phyloP scores from a whole-genome alignment of 192 early-diverging fungal genomes.

The Coemansia sp. region DNA sequence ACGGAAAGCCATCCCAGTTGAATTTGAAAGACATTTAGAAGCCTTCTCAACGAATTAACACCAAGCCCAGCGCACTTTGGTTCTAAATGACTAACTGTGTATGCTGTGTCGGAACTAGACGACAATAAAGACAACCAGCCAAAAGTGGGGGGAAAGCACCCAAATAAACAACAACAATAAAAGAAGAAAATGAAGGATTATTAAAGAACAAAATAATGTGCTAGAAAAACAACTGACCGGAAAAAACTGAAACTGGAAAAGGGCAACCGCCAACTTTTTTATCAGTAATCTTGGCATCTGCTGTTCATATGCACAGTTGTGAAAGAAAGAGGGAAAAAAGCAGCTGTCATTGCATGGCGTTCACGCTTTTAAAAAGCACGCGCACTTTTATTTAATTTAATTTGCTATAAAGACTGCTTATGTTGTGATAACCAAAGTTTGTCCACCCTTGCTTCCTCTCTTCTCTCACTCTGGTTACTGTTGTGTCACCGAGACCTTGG shows the following conservation, averaged over 20 bases:
- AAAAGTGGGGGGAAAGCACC: neutral
- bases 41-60: neutral
- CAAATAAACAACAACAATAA: neutral
- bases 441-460: neutral
- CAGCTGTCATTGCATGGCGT: too few relatives aligned
- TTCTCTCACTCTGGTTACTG: neutral
- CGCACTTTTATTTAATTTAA: too few relatives aligned
- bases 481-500: slow-evolving; percentile 13
- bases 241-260: too few relatives aligned
- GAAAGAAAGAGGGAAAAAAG: too few relatives aligned
- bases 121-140: slow-evolving; percentile 1
- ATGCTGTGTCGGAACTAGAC: neutral
- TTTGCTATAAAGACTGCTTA: neutral
- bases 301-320: too few relatives aligned
- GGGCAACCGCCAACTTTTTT: too few relatives aligned
- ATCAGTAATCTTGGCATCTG: too few relatives aligned
- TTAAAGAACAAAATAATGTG: too few relatives aligned
- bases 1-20: slow-evolving; percentile 91
- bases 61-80: neutral
- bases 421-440: neutral
- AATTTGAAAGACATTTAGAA: slow-evolving; percentile 88
- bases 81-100: neutral
- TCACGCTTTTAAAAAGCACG: too few relatives aligned
- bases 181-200: neutral
- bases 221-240: too few relatives aligned